Percentiles rank a stretch among this genome's conserved stretches.
These are phyloP conservation scores for Trametes sanguinea DNA, from an alignment of 768 basidiomycete genomes.

Conservation along the genomic window DNA sequence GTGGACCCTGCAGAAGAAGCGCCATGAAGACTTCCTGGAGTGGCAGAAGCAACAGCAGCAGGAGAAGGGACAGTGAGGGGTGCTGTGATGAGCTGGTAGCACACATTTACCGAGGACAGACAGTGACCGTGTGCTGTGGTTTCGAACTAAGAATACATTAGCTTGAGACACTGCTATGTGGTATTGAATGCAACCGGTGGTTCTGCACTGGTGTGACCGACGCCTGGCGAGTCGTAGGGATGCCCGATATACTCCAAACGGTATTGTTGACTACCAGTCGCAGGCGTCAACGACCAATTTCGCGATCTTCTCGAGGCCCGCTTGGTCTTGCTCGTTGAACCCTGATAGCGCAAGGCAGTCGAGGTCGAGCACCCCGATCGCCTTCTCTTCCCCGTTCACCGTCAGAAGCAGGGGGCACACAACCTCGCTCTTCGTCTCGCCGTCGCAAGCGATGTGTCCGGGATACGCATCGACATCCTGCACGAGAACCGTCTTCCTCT, in stretches of 20 bases:
- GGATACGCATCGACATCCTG: slow-evolving; percentile 78
- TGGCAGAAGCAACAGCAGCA: slow-evolving; percentile 38
- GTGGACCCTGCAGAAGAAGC: slow-evolving; percentile 69
- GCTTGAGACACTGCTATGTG: not conserved
- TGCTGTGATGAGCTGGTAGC: not conserved
- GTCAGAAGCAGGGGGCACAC: slow-evolving; percentile 68
- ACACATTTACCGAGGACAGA: not conserved
- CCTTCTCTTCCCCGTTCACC: slow-evolving; percentile 16
- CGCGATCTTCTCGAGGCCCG: slow-evolving; percentile 76
- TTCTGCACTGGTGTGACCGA: not conserved
- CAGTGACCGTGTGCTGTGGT: not conserved
- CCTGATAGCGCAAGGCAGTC: slow-evolving; percentile 75
- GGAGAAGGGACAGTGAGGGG: not conserved
- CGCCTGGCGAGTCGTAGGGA: not conserved
- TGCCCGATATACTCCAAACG: not conserved
- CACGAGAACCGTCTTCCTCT: slow-evolving; percentile 62
- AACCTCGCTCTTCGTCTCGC: slow-evolving; percentile 86
- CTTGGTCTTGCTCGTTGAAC: slow-evolving; percentile 76
- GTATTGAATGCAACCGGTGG: not conserved
- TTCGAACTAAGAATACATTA: not conserved
- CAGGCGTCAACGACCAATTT: slow-evolving; percentile 61
- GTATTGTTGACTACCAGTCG: slow-evolving; percentile 52
- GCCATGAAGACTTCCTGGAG: slow-evolving; percentile 75
- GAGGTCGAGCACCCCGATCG: slow-evolving; percentile 68
- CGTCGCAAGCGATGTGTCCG: slow-evolving; percentile 95